Percentiles rank a stretch among this genome's conserved stretches.
Conservation (phyloP, 345 rosid genomes). For the Corymbia maculata region DNA sequence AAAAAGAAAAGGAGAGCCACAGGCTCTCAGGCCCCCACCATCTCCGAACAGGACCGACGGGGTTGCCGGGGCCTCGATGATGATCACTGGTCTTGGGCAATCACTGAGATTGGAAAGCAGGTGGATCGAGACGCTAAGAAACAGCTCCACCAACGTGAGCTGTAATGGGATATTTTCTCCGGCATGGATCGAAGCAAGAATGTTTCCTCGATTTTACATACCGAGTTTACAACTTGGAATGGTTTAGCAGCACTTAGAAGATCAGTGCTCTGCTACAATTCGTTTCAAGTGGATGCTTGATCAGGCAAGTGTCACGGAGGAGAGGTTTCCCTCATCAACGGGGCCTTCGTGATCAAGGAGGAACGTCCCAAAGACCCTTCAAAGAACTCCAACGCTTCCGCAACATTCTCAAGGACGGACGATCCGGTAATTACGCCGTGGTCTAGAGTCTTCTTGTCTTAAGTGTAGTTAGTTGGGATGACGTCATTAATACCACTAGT, state of each 20-base stretch:
- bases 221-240: slow-evolving; percentile 57
- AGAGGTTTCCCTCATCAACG: no score
- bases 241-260: slow-evolving; percentile 80
- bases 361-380: no score
- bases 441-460: no score
- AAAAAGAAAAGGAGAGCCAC: no score
- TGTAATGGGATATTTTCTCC: background rate
- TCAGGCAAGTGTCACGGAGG: slow-evolving; percentile 42
- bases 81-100: background rate
- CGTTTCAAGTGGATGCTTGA: slow-evolving; percentile 99
- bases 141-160: background rate
- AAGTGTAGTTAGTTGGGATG: no score
- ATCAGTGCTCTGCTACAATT: slow-evolving; percentile 77
- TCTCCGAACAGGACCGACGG: background rate
- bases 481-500: no score
- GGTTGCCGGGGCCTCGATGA: background rate
- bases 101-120: no score
- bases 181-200: background rate
- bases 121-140: no score
- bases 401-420: no score
- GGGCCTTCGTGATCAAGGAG: no score
- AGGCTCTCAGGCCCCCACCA: background rate
- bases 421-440: no score
- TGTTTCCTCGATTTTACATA: background rate
- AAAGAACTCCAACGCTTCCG: no score